A percentile compares a stretch with the other conserved stretches of the same genome.
Evolutionary conservation across 1,284 basidiomycete genomes (phyloP).

Genomic region (Ganoderma meredithae): DNA sequence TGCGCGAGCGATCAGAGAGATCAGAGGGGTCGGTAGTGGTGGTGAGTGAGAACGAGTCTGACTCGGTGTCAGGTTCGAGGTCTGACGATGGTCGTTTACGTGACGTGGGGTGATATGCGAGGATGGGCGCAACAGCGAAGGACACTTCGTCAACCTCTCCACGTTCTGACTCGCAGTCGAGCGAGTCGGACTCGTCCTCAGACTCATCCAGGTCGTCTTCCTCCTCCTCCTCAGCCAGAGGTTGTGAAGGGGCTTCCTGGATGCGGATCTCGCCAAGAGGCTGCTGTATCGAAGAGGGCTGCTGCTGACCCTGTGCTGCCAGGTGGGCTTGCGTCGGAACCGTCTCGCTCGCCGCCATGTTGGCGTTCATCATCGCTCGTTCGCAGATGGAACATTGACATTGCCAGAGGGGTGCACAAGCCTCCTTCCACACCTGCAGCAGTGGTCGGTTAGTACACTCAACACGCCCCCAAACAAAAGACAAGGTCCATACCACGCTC

Average conservation of each 20-base stretch:
- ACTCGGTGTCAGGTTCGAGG: slow-evolving; percentile 30
- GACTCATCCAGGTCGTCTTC: slow-evolving; percentile 31
- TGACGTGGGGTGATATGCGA: slow-evolving; percentile 25
- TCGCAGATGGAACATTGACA: slow-evolving; percentile 77
- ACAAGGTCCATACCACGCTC: slow-evolving; percentile 53
- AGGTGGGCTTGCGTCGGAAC: slow-evolving; percentile 29
- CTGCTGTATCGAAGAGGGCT: slow-evolving; percentile 13
- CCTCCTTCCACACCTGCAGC: slow-evolving; percentile 72
- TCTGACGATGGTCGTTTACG: slow-evolving; percentile 36
- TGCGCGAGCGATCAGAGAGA: slow-evolving; percentile 27
- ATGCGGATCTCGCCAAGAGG: slow-evolving; percentile 30
- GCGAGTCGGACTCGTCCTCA: slow-evolving; percentile 29
- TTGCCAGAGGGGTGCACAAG: slow-evolving; percentile 71
- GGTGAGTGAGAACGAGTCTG: slow-evolving; percentile 23
- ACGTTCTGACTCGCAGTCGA: slow-evolving; percentile 35
- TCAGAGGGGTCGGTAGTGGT: slow-evolving; percentile 17
- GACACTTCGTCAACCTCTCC: slow-evolving; percentile 29
- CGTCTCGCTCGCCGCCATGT: slow-evolving; percentile 43
- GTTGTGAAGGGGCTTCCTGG: slow-evolving; percentile 24
- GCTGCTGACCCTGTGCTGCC: slow-evolving; percentile 33
- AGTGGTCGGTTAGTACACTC: slow-evolving; percentile 17
- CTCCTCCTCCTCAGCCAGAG: slow-evolving; percentile 32
- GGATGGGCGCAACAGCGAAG: slow-evolving; percentile 26
- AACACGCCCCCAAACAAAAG: slow-evolving; percentile 8
- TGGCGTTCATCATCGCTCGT: slow-evolving; percentile 59